Evolutionary conservation across 176 grass and related monocot species (phyloP), one percentile per base, ranked within the genome.

Genomic region (Oryza officinalis): DNA sequence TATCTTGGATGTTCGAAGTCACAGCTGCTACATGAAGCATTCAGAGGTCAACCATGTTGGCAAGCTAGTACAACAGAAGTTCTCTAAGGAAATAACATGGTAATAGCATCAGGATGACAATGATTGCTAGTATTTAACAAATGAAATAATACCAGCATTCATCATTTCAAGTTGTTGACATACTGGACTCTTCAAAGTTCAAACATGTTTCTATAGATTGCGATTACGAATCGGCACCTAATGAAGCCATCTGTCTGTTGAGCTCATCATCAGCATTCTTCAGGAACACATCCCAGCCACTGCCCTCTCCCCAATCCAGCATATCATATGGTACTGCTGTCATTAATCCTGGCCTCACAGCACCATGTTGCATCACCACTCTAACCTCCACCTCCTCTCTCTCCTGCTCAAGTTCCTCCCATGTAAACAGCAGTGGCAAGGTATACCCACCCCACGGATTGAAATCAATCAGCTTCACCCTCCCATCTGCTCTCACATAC

Each of bases 251-350:
- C 79, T 98, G 93, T 67, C 78, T 91, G 82, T 67, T 59, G 43
- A 95, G 78, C 78, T 98, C 96, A 59, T 85, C 64, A n/a, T 92
- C 93, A 41, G 93, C 93, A 63, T 91, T 98, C 89, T 82, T 89
- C 80, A 98, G 71, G 80, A 98, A 94, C 76, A 85, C 86, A 77
- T 98, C 93, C 96, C 96, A 98, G 28, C 95, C 96, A 57, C 96
- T 98, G 6, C 93, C 91, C 44, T 98, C 85, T 3, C 89, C 91
- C 80, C 85, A 95, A 90, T 95, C 89, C 77, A 98, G 87, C 88
- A 95, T 95, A 84, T 98, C 96, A 84, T 90, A 95, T 0, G 96
- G 93, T 59, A 95, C 80, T 2, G 96, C 91, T n/a, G 96, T 98
- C 88, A 92, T 95, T 60, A 98, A 80, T 57, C 96, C 93, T 35